phyloP scores from a whole-genome alignment of 2,329 filamentous ascomycete genomes.

The Pleomassaria siparia region DNA sequence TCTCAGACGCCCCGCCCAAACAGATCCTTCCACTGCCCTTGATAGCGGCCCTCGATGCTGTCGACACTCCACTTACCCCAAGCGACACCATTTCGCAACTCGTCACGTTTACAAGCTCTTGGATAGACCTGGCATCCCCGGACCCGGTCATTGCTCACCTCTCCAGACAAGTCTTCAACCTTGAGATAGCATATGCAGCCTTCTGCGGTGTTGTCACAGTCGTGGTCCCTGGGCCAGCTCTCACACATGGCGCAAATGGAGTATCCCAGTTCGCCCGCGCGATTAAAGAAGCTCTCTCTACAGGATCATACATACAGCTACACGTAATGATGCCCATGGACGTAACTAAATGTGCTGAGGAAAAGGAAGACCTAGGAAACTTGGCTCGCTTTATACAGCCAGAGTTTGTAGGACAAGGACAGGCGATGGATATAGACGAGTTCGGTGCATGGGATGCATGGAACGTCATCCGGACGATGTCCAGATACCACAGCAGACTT shows the following conservation, averaged over 20 bases:
- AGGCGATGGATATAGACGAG: conserved; percentile 58
- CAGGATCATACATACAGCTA: conserved; percentile 76
- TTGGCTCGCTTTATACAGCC: conserved; percentile 52
- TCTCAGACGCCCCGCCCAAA: conserved; percentile 47
- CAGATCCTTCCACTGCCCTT: conserved; percentile 47
- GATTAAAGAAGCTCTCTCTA: conserved; percentile 74
- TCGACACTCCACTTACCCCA: conserved; percentile 75
- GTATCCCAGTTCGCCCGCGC: conserved; percentile 79
- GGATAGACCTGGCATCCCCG: conserved; percentile 85
- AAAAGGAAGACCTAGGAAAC: conserved; percentile 54
- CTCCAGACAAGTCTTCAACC: conserved; percentile 83
- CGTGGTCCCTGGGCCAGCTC: conserved; percentile 75
- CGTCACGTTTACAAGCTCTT: conserved; percentile 79
- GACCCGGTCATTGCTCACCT: conserved; percentile 83
- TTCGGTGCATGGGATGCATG: conserved; percentile 91
- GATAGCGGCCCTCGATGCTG: conserved; percentile 68
- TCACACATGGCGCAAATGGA: conserved; percentile 59
- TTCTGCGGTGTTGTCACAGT: conserved; percentile 90
- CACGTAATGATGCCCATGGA: conserved; percentile 84
- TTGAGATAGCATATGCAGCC: conserved; percentile 91
- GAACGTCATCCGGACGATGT: conserved; percentile 82
- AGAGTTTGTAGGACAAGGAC: conserved; percentile 32
- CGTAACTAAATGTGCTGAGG: conserved; percentile 64
- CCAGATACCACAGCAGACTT: conserved; percentile 80
- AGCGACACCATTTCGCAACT: conserved; percentile 70